These are phyloP conservation scores for Stachybotrys elegans DNA, from an alignment of 2,329 filamentous ascomycete genomes.

Conservation along the genomic window DNA sequence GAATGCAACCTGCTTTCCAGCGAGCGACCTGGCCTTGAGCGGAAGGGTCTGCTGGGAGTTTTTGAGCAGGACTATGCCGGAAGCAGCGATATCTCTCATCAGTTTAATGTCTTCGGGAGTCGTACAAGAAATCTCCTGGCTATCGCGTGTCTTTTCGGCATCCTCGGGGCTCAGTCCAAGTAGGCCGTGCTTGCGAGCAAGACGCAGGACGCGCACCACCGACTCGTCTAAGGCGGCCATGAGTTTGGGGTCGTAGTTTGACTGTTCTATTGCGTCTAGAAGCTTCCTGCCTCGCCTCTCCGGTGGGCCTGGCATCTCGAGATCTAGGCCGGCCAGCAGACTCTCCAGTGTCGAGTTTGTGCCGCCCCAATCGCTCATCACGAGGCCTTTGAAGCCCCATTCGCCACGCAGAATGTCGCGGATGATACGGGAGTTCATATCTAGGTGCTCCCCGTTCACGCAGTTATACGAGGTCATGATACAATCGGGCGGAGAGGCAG, in stretches of 20 bases:
- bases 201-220: background rate
- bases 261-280: conserved; percentile 12
- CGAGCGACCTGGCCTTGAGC: conserved; percentile 3
- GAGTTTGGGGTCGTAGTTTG: conserved; percentile 6
- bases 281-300: conserved; percentile 10
- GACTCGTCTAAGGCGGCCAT: background rate
- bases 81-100: conserved; percentile 10
- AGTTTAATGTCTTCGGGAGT: conserved; percentile 8
- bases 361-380: conserved; percentile 40
- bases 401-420: conserved; percentile 30
- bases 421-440: conserved; percentile 5
- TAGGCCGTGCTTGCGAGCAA: conserved; percentile 1
- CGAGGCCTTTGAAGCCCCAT: conserved; percentile 35
- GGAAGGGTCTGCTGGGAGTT: conserved; percentile 6
- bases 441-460: conserved; percentile 34
- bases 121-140: conserved; percentile 6
- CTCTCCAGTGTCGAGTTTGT: conserved; percentile 21
- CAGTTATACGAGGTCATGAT: conserved; percentile 39
- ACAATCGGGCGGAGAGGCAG: conserved; percentile 27
- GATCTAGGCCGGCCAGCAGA: conserved; percentile 17
- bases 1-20: conserved; percentile 13
- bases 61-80: conserved; percentile 13
- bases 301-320: conserved; percentile 27
- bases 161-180: conserved; percentile 1
- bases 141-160: conserved; percentile 6